These are phyloP conservation scores for Clarkia xantiana DNA, from an alignment of 345 rosid species.

Conservation along the genomic window DNA sequence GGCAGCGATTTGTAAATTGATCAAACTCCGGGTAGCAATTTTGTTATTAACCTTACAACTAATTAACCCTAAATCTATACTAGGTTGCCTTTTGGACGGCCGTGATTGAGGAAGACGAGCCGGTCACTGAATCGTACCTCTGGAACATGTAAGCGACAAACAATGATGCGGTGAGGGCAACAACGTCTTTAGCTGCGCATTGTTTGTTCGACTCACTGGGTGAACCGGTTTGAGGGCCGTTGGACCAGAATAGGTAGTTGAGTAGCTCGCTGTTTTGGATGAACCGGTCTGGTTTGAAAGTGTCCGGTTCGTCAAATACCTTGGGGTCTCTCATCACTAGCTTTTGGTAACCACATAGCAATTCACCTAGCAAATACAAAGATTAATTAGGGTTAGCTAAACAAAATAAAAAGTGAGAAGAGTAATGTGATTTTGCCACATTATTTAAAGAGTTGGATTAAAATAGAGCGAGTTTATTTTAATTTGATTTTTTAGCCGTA, in stretches of 20 bases:
- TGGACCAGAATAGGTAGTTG: conserved; percentile 62
- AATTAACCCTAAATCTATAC: too few species aligned
- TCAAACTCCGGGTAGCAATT: too few species aligned
- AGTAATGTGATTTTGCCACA: too few species aligned
- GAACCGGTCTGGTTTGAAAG: conserved; percentile 56
- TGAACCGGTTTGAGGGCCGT: conserved; percentile 71
- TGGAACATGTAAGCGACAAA: conserved; percentile 44
- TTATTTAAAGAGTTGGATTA: too few species aligned
- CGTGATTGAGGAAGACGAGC: conserved; percentile 33
- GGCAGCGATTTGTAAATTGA: too few species aligned
- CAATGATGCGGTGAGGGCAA: conserved; percentile 34
- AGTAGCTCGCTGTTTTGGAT: conserved; percentile 28
- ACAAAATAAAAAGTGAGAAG: too few species aligned
- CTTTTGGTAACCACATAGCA: conserved; percentile 67
- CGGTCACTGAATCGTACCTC: conserved; percentile 46
- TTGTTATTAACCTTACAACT: too few species aligned
- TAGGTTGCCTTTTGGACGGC: conserved; percentile 27
- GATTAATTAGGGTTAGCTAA: too few species aligned
- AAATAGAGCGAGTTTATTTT: too few species aligned
- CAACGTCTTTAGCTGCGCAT: conserved; percentile 66
- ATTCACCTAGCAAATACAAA: conserved; percentile 23
- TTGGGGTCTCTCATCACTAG: conserved; percentile 53
- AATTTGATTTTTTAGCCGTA: too few species aligned
- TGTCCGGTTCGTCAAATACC: conserved; percentile 57
- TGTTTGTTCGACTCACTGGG: conserved; percentile 59